Evolutionary conservation across 345 rosid genomes (phyloP), one percentile per base, ranked within the genome.

Genomic region (Bruguiera parviflora): DNA sequence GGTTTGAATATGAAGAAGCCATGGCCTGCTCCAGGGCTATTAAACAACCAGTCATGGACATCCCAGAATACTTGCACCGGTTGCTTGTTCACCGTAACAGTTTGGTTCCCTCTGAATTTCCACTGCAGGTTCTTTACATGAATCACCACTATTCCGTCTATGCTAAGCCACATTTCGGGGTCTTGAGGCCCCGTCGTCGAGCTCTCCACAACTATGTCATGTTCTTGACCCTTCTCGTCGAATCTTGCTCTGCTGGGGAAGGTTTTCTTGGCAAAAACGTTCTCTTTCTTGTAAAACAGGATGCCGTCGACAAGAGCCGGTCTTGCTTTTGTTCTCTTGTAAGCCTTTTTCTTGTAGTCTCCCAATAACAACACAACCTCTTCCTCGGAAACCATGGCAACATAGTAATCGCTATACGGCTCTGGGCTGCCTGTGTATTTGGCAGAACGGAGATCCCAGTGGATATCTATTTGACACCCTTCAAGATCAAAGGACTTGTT

Each of bases 141-240:
- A 18, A 96, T 71, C 77, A 89, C 61, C 65, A 85, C 91, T 29
- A 72, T 75, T 53, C 98, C 98, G 18, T 92, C 96, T 61, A 96
- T 83, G 83, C 96, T 92, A 67, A 96, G 85, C 98, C 97, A 96
- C 97, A 96, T 88, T 66, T 90, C 98, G 0, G 97, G 98, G 24
- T 89, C 89, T 71, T 82, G 84, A 0, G 86, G 79, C 37, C 93
- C 89, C 0, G 76, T 21, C 0, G 80, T 81, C 5, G 94, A 87
- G 60, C 91, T 89, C 73, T 89, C 98, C 1, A 96, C 96, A 16
- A 88, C 84, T 43, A 96, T 90, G 18, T 96, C 98, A 19, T 87
- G 92, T 1, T 89, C 98, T 31, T 84, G 84, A 22, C 77, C 85
- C 70, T 76, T 81, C 51, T 88, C 92, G 5, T 88, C 89, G 31